These are phyloP conservation scores for Pulveroboletus sp. DNA, from an alignment of 768 basidiomycete genomes.

Conservation along the genomic window DNA sequence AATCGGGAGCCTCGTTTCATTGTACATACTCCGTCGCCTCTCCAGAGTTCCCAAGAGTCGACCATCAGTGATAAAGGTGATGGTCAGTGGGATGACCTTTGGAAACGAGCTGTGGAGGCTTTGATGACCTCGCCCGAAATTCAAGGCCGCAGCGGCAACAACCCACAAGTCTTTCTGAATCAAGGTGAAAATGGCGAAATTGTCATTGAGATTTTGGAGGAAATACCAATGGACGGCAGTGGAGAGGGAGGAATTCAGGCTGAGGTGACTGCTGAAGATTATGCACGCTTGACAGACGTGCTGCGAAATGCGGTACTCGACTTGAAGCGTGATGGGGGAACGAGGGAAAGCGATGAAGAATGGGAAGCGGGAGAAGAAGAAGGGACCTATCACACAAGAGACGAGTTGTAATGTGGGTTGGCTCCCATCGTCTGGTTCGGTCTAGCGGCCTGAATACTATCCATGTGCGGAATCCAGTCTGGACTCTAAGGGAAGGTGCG, in stretches of 20 bases:
- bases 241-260: conserved; percentile 20
- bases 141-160: conserved; percentile 25
- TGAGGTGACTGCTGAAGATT: conserved; percentile 35
- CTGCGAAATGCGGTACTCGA: conserved; percentile 53
- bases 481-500: conserved; percentile 3
- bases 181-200: conserved; percentile 38
- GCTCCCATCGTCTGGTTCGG: conserved; percentile 10
- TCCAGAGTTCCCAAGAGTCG: conserved; percentile 17
- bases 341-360: conserved; percentile 16
- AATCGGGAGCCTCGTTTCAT: conserved; percentile 45
- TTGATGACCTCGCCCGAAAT: conserved; percentile 30
- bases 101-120: conserved; percentile 27
- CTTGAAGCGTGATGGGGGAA: conserved; percentile 34
- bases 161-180: conserved; percentile 40
- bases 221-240: conserved; percentile 33
- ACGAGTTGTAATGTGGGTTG: conserved; percentile 30
- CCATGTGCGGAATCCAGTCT: conserved; percentile 2
- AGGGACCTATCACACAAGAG: conserved; percentile 27
- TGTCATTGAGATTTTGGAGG: conserved; percentile 43
- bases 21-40: conserved; percentile 29
- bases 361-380: conserved; percentile 30
- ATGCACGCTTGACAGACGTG: conserved; percentile 44
- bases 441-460: conserved; percentile 17
- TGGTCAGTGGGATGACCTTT: conserved; percentile 19
- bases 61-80: conserved; percentile 13